Base-by-base conservation (phyloP, 2,329 filamentous ascomycete genomes). In the Pyrenochaeta sp. region DNA sequence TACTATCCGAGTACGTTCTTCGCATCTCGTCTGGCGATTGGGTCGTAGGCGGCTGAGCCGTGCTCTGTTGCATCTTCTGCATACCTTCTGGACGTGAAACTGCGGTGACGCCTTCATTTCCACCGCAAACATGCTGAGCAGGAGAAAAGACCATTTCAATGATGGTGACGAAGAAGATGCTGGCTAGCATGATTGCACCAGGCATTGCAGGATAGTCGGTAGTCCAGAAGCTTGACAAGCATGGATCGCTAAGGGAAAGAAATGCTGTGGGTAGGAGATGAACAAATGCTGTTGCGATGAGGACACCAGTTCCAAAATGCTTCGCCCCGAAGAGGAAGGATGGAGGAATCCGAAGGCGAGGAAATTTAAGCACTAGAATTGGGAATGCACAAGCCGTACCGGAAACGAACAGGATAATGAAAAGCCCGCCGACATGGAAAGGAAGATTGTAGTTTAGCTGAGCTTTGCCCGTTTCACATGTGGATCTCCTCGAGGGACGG, bases 211-310 rank as follows among this genome's bases (percentile, higher is more conserved):
- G 81, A 54, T 85, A 86, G 31, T 82, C 63, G 0, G 77, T 72
- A 8, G 75, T 81, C 67, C 83, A 84, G 28, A 85, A 72, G 40
- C 78, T 74, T 3, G 82, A 81, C 3, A 86, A 76, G 53, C 83
- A 74, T 30, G 72, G 68, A 37, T 74, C 53, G 38, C 60, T 65
- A 10, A 74, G 61, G 5, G 68, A 73, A 21, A 60, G 68, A 58
- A 84, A 85, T 4, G 82, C 82, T 4, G 81, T 84, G 0, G 83
- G 83, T 7, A 85, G 76, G 41, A 85, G 71, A 69, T 92, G 89
- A 13, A 93, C 88, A 65, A 94, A 94, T 40, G 89, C 88, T 1
- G 89, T 94, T 11, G 89, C 89, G 48, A 93, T 85, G 13, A 94
- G 76, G 15, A 94, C 89, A 32, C 89, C 89, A 0, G 89, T 94